phyloP scores from a whole-genome alignment of 129 eudicot genomes.

The Escallonia rubra region DNA sequence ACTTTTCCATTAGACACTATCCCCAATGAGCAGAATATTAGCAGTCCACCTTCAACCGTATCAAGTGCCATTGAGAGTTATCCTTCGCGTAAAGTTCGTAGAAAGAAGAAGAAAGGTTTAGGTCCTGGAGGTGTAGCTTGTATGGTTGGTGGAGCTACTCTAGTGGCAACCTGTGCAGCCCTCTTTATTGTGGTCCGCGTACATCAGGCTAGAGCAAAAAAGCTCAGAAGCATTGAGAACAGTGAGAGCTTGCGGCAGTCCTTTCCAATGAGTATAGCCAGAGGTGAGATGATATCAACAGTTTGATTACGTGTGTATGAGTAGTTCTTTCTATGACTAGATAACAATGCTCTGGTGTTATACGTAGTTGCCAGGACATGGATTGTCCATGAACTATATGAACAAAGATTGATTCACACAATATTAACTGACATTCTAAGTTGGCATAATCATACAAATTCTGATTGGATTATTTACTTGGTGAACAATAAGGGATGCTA shows the following conservation, averaged over 20 bases:
- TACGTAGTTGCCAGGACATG: too few relatives aligned
- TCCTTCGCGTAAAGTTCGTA: slow-evolving; percentile 31
- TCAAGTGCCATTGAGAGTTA: slow-evolving; percentile 60
- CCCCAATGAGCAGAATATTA: slow-evolving; percentile 40
- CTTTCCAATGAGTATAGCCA: slow-evolving; percentile 41
- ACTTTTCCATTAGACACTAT: slow-evolving; percentile 47
- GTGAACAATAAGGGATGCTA: too few relatives aligned
- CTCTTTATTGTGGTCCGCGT: slow-evolving; percentile 29
- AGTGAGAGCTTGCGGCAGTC: slow-evolving; percentile 37
- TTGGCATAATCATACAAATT: too few relatives aligned
- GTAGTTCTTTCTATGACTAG: too few relatives aligned
- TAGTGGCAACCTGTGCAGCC: slow-evolving; percentile 47
- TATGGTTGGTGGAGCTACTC: slow-evolving; percentile 35
- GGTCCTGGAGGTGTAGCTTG: slow-evolving; percentile 34
- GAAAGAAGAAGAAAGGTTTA: slow-evolving; percentile 35
- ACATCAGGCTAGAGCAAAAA: slow-evolving; percentile 19
- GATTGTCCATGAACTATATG: too few relatives aligned
- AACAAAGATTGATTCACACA: too few relatives aligned
- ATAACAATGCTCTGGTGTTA: too few relatives aligned
- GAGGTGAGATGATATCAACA: slow-evolving; percentile 39
- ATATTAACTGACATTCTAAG: too few relatives aligned
- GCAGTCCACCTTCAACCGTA: slow-evolving; percentile 63
- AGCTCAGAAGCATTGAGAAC: slow-evolving; percentile 25
- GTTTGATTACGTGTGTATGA: not conserved
- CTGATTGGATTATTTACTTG: too few relatives aligned